Conservation (phyloP, 106 monocot species). For the Allium fistulosum region DNA sequence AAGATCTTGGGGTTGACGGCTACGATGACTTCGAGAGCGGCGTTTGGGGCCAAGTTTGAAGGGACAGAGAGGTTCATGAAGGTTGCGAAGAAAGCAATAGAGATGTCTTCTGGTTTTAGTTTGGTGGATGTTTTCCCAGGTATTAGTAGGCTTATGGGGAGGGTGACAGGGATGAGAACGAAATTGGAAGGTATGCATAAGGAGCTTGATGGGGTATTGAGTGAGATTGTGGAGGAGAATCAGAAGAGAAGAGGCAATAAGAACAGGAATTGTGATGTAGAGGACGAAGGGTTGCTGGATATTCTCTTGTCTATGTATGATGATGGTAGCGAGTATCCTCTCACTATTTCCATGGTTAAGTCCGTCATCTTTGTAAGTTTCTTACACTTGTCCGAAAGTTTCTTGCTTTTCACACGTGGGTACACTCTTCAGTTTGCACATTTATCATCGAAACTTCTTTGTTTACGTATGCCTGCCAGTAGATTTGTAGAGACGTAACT, state of each 20-base stretch:
- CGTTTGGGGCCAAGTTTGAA: not conserved
- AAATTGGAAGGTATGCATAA: not conserved
- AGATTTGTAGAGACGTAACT: too few species aligned
- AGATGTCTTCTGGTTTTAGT: not conserved
- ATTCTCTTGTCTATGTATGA: conserved; percentile 1
- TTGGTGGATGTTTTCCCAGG: not conserved
- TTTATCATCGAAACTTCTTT: not conserved
- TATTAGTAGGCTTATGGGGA: not conserved
- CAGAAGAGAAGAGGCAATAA: not conserved
- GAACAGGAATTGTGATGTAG: not conserved
- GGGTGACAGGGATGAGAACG: too few species aligned
- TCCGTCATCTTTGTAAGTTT: conserved; percentile 8
- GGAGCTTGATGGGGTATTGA: not conserved
- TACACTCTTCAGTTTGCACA: not conserved
- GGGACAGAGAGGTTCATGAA: not conserved
- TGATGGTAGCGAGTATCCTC: not conserved
- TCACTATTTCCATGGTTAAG: conserved; percentile 4
- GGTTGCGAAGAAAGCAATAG: not conserved
- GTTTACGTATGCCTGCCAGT: not conserved
- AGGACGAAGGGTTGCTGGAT: conserved; percentile 7
- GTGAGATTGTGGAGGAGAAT: conserved; percentile 12
- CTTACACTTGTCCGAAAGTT: not conserved
- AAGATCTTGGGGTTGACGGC: not conserved
- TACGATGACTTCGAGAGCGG: not conserved
- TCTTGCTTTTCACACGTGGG: too few species aligned